Evolutionary conservation across 345 rosid genomes (phyloP), one percentile per base, ranked within the genome.

Genomic region (Turnera subulata): DNA sequence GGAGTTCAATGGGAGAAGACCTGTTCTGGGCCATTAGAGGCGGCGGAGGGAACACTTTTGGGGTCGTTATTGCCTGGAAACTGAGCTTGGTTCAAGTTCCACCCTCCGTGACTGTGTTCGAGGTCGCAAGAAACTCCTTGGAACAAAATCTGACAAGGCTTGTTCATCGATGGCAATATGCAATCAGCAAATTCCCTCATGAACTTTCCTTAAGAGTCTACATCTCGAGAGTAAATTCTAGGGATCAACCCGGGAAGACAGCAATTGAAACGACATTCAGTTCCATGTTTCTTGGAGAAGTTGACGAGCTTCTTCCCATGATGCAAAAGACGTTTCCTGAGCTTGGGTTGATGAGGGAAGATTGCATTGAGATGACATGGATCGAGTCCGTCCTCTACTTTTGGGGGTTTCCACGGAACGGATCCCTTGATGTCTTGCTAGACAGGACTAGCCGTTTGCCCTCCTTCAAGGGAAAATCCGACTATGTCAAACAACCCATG

Each of bases 21-120:
- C n/a, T n/a, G n/a, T n/a, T n/a, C n/a, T n/a, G n/a, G n/a, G n/a
- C 67, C 19, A 47, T 63, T 17, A 25, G 48, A 55, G 67, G 67
- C 4, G 67, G 67, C 9, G 67, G 67, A 55, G 67, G 61, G 1
- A 58, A 58, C 20, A 63, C 61, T 10, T 63, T 55, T 19, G 67
- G 67, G 7, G 61, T 63, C 7, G 49, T 63, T 13, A 0, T 54
- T 16, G 25, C 48, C 2, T 63, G 58, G 44, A 55, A 25, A 55
- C 16, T 63, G 3, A 40, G 38, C 26, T 39, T 63, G 11, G 67
- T 63, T 21, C 55, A 20, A 4, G 49, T 63, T 38, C 67, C 67
- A 0, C 14, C 43, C 5, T 10, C 17, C 1, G 67, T 63, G 16
- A 63, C 49, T 11, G 53, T 55, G 2, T 63, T 63, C 17, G 21